phyloP scores from a whole-genome alignment of 2,329 filamentous ascomycete genomes.

The Rutstroemia sydowiana region DNA sequence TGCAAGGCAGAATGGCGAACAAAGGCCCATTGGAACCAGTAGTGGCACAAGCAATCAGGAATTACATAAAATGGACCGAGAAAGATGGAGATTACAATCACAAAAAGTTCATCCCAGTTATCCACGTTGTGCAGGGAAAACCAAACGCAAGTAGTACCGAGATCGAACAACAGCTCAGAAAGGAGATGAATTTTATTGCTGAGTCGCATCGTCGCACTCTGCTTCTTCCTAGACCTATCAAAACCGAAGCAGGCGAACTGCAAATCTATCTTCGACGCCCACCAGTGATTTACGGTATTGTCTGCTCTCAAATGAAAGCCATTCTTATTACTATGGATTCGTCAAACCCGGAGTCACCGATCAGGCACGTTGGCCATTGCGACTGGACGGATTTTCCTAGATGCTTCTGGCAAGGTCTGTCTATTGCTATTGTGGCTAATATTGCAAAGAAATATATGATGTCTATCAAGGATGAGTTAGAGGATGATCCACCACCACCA shows the following conservation, averaged over 20 bases:
- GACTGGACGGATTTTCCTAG: slow-evolving; percentile 25
- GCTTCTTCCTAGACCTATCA: slow-evolving; percentile 10
- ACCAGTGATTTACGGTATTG: slow-evolving; percentile 30
- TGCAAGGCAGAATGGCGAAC: slow-evolving; percentile 21
- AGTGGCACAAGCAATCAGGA: slow-evolving; percentile 25
- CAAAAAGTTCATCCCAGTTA: slow-evolving; percentile 26
- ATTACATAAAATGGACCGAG: slow-evolving; percentile 30
- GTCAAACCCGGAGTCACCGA: slow-evolving; percentile 19
- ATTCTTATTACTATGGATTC: slow-evolving; percentile 29
- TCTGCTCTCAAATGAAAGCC: slow-evolving; percentile 23
- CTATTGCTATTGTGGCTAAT: slow-evolving; percentile 27
- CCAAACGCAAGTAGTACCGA: slow-evolving; percentile 14
- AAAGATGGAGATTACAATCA: slow-evolving; percentile 28
- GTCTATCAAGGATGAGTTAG: slow-evolving; percentile 25
- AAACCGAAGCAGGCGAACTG: slow-evolving; percentile 18
- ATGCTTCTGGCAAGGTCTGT: slow-evolving; percentile 32
- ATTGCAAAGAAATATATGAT: slow-evolving; percentile 28
- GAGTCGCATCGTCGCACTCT: slow-evolving; percentile 23
- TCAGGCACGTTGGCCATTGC: slow-evolving; percentile 24
- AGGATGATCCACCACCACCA: slow-evolving; percentile 17
- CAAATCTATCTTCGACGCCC: slow-evolving; percentile 21
- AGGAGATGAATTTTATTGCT: slow-evolving; percentile 26
- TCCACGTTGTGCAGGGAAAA: slow-evolving; percentile 17
- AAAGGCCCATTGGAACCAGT: slow-evolving; percentile 19
- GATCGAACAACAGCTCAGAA: slow-evolving; percentile 18